Base-by-base conservation (phyloP, 495 filamentous ascomycete species). In the Aspergillus affinis region DNA sequence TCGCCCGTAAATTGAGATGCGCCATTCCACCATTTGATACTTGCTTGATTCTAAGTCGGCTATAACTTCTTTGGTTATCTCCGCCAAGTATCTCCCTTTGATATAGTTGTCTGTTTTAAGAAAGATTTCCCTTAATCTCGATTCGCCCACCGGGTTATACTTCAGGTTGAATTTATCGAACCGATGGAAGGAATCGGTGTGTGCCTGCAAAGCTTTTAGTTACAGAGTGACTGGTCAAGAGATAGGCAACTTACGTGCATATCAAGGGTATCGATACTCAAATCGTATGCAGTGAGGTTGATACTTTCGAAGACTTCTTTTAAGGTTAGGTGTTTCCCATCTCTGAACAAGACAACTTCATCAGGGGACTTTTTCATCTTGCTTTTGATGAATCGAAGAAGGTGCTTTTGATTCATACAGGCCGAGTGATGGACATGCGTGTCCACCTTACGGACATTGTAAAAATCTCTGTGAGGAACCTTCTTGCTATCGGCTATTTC, bases 161-260 rank as follows among this genome's bases (percentile, higher is more conserved):
- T 98, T 98, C 23, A 98, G 81, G 68, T 98, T 98, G 81, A 98
- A 98, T 73, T 98, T 98, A 77, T 98, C 94, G 70, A 98, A 98
- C 0, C 94, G 91, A 72, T 98, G 94, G 76, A 98, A 98, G 4
- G 92, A 94, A 74, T 98, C 94, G 3, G 91, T 97, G 67, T 98
- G 94, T 32, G 94, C 93, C 90, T 93, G 65, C 27, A 48, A 47
- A 30, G 44, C 8, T 9, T 36, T 66, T 61, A 65, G 61, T 23
- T 17, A 51, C 27, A 6, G 12, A n/a, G 8, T 27, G 30, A 52
- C 13, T 45, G 6, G 4, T n/a, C 21, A 48, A 13, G 41, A 8
- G 4, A 53, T 23, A 51, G 5, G n/a, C 1, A 32, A 82, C 87
- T 62, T 77, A 90, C 88, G 81, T 98, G 94, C 93, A 98, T 98